phyloP scores from a whole-genome alignment of 1,139 yeast genomes.

The Saccharomycopsis hybrid region DNA sequence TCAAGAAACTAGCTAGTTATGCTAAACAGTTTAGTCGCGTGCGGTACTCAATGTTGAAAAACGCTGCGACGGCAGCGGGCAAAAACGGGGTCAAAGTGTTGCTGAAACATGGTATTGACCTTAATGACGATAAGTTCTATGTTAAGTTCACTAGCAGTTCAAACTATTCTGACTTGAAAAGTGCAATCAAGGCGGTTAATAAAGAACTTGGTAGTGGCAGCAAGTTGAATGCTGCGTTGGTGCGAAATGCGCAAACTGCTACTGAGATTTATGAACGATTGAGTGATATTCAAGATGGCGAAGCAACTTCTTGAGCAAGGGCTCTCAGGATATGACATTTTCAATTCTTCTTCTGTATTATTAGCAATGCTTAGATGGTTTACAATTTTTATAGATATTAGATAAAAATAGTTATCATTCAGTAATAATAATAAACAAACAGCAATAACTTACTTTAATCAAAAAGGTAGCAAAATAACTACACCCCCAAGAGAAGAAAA shows the following conservation, averaged over 20 bases:
- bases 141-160: background rate
- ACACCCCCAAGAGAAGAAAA: too few relatives aligned
- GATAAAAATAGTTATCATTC: too few relatives aligned
- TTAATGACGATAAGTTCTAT: background rate
- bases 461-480: too few relatives aligned
- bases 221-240: background rate
- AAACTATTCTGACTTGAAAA: background rate
- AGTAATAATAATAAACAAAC: too few relatives aligned
- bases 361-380: too few relatives aligned
- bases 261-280: conserved; percentile 1
- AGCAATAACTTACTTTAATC: too few relatives aligned
- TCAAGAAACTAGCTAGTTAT: background rate
- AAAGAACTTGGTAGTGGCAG: background rate
- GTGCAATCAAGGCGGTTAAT: conserved; percentile 1
- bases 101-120: background rate
- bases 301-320: too few relatives aligned
- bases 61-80: background rate
- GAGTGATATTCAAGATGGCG: background rate
- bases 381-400: too few relatives aligned
- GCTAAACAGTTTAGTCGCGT: background rate
- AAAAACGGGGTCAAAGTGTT: background rate
- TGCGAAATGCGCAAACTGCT: background rate
- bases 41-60: background rate
- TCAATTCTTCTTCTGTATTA: too few relatives aligned
- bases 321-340: too few relatives aligned